Conservation (phyloP, 1,139 yeast species). For the Pichia kudriavzevii region DNA sequence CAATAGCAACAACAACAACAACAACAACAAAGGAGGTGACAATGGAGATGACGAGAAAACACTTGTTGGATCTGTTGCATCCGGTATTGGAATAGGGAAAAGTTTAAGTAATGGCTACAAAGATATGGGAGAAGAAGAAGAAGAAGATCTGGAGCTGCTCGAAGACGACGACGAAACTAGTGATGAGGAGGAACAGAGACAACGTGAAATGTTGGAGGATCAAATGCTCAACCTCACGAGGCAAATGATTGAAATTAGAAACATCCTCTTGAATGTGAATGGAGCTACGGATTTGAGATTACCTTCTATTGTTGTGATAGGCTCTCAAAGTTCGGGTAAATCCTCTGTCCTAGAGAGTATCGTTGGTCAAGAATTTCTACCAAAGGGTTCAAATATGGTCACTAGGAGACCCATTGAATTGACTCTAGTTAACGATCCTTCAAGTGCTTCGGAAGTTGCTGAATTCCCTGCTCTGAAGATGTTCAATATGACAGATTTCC, state of each 20-base stretch:
- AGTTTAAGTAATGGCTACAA: too few species aligned
- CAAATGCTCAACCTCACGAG: conserved; percentile 82
- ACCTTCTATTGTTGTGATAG: conserved; percentile 94
- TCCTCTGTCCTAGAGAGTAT: conserved; percentile 90
- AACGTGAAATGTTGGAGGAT: conserved; percentile 51
- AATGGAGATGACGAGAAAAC: conserved; percentile 5
- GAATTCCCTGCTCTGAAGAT: conserved; percentile 89
- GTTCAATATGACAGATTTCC: conserved; percentile 76
- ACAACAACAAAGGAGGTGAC: too few species aligned
- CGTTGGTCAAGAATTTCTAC: conserved; percentile 91
- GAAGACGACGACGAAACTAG: conserved; percentile 35
- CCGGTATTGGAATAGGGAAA: conserved; percentile 9
- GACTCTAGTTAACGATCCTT: conserved; percentile 82
- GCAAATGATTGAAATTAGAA: conserved; percentile 94
- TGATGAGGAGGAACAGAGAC: conserved; percentile 29
- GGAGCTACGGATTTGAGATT: conserved; percentile 65
- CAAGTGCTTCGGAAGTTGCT: conserved; percentile 76
- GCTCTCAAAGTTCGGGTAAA: conserved; percentile 96
- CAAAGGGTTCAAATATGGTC: conserved; percentile 93
- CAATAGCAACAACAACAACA: conserved; percentile 24
- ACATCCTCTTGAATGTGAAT: conserved; percentile 68
- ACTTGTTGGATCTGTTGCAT: conserved; percentile 14
- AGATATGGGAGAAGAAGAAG: conserved; percentile 6
- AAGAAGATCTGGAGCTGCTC: conserved; percentile 12
- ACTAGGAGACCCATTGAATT: conserved; percentile 75